phyloP scores from a whole-genome alignment of 2,329 filamentous ascomycete genomes.

The Exutisphaerella laricina region DNA sequence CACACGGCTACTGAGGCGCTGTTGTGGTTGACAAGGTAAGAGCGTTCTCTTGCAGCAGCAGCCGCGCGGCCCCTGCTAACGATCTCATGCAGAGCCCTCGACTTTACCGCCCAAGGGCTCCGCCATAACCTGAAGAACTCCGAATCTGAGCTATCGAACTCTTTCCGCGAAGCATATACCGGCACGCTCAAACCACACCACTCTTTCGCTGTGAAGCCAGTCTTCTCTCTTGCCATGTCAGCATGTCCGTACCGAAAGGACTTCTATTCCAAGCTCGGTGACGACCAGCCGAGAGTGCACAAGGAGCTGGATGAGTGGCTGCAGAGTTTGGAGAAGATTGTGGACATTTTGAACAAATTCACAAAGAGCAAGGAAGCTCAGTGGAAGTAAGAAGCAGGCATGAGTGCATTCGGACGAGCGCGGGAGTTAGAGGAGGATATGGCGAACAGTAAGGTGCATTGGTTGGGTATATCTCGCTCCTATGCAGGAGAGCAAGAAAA shows the following conservation, averaged over 20 bases:
- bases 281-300: constrained; percentile 57
- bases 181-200: constrained; percentile 88
- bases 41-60: constrained; percentile 10
- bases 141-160: constrained; percentile 70
- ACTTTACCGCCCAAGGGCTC: constrained; percentile 86
- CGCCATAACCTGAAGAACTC: constrained; percentile 66
- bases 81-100: constrained; percentile 62
- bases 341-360: constrained; percentile 68
- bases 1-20: constrained; percentile 84
- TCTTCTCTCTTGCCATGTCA: constrained; percentile 89
- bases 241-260: constrained; percentile 89
- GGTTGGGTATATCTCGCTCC: too few species aligned
- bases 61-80: background rate
- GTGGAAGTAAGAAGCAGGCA: constrained; percentile 25
- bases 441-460: too few species aligned
- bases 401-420: background rate
- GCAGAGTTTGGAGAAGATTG: constrained; percentile 67
- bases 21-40: constrained; percentile 82
- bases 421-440: background rate
- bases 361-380: constrained; percentile 48
- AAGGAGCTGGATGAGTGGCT: constrained; percentile 66
- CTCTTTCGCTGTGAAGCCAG: constrained; percentile 79
- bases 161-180: constrained; percentile 81
- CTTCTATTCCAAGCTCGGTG: constrained; percentile 84
- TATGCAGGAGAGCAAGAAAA: too few species aligned